phyloP scores from a whole-genome alignment of 305 asterid genomes.

The Andrographis paniculata region DNA sequence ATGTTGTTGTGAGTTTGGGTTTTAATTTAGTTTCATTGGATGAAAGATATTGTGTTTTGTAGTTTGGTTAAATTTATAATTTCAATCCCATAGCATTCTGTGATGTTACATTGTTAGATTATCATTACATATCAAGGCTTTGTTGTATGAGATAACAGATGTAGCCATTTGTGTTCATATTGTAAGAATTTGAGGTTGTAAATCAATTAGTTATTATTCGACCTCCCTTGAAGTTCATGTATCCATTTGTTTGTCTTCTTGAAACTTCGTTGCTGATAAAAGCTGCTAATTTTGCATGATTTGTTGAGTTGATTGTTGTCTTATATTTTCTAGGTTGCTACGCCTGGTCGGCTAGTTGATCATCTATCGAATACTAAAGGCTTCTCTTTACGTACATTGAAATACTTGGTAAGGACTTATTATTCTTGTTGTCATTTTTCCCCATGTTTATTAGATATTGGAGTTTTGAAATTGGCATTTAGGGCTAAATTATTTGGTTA shows the following conservation, averaged over 20 bases:
- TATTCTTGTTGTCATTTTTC: conserved; percentile 2
- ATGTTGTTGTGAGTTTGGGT: conserved; percentile 56
- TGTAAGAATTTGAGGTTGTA: no score
- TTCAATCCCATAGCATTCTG: background rate
- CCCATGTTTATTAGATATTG: background rate
- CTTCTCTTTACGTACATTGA: conserved; percentile 65
- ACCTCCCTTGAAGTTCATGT: no score
- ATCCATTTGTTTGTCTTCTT: no score
- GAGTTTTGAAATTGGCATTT: background rate
- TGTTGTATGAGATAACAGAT: no score
- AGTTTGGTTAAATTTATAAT: background rate
- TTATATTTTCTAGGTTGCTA: conserved; percentile 58
- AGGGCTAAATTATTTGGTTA: no score
- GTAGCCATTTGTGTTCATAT: no score
- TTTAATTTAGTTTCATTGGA: background rate
- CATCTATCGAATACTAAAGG: conserved; percentile 88
- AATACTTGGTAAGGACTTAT: conserved; percentile 55
- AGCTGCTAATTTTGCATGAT: no score
- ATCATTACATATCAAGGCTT: no score
- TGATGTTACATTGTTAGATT: no score
- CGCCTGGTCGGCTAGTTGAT: conserved; percentile 93
- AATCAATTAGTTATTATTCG: no score
- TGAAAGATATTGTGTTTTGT: background rate
- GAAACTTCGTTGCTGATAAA: no score
- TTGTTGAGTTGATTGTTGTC: background rate